Conservation (phyloP, 208 protist genomes). For the Porcisia deanei region DNA sequence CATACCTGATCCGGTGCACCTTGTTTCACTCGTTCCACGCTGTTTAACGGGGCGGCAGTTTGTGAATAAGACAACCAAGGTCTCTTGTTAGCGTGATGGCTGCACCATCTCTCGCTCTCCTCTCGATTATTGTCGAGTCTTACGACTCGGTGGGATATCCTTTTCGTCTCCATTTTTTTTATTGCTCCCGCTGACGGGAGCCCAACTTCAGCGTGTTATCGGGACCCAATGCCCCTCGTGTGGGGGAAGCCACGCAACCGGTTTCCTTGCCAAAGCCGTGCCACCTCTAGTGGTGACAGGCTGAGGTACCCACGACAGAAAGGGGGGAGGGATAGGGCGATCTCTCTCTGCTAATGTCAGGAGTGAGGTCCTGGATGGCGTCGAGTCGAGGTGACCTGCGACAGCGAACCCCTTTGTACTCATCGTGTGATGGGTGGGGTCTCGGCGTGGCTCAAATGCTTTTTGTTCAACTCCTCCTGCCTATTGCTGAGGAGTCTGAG, state of each 20-base stretch:
- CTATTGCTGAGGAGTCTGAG: no score
- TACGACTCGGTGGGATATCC: background rate
- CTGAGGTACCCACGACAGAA: background rate
- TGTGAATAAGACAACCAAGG: constrained; percentile 35
- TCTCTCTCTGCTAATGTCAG: no score
- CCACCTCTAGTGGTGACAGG: background rate
- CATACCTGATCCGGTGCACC: constrained; percentile 49
- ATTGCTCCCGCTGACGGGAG: background rate
- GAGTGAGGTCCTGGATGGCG: no score
- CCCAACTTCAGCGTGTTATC: background rate
- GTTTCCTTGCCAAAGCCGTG: background rate
- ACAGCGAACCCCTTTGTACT: no score
- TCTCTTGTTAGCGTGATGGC: background rate
- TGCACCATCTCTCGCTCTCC: background rate
- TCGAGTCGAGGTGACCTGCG: no score
- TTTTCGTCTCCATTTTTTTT: constrained; percentile 8
- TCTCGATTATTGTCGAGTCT: background rate
- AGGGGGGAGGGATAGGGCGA: background rate
- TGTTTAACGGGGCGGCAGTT: constrained; percentile 56
- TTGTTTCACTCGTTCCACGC: constrained; percentile 65
- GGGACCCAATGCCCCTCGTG: background rate
- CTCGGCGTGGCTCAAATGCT: no score
- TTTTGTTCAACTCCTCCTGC: no score
- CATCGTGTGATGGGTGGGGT: no score
- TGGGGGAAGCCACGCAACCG: background rate